These are phyloP conservation scores for Monascus ruber DNA, from an alignment of 2,329 filamentous ascomycete genomes.

Conservation along the genomic window DNA sequence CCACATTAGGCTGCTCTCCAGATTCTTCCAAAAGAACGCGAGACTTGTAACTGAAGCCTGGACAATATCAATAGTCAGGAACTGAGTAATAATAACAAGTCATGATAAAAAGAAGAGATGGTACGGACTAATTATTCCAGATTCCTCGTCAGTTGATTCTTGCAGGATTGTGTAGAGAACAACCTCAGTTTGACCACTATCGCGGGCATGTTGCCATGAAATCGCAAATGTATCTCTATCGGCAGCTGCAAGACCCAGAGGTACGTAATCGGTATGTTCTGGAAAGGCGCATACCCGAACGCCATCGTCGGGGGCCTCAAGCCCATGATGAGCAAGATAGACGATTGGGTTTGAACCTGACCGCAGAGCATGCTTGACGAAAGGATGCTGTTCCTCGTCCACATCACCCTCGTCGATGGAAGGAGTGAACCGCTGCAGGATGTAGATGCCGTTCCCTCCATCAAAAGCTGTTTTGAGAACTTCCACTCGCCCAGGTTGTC, in stretches of 20 bases:
- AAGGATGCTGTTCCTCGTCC: constrained; percentile 15
- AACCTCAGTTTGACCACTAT: constrained; percentile 14
- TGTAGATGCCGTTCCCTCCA: constrained; percentile 11
- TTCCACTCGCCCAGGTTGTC: constrained; percentile 16
- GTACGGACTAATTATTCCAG: constrained; percentile 11
- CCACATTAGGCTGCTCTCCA: constrained; percentile 1
- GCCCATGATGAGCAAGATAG: constrained; percentile 18
- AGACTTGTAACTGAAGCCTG: constrained; percentile 11
- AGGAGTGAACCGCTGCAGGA: constrained; percentile 23
- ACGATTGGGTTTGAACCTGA: constrained; percentile 10
- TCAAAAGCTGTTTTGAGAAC: constrained; percentile 21
- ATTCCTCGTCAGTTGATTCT: constrained; percentile 3
- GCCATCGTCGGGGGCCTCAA: constrained; percentile 5
- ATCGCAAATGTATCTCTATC: constrained; percentile 20
- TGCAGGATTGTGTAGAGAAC: constrained; percentile 14
- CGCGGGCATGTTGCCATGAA: constrained; percentile 22
- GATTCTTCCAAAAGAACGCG: constrained; percentile 8
- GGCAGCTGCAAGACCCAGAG: constrained; percentile 17
- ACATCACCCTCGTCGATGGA: constrained; percentile 8
- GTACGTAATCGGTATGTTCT: constrained; percentile 17
- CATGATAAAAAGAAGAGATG: not conserved
- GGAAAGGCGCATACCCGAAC: constrained; percentile 18
- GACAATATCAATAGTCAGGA: constrained; percentile 2
- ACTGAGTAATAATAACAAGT: not conserved
- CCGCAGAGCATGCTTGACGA: constrained; percentile 20